Conservation (phyloP, 2,329 filamentous ascomycete genomes). For the Penicillium oxalicum region DNA sequence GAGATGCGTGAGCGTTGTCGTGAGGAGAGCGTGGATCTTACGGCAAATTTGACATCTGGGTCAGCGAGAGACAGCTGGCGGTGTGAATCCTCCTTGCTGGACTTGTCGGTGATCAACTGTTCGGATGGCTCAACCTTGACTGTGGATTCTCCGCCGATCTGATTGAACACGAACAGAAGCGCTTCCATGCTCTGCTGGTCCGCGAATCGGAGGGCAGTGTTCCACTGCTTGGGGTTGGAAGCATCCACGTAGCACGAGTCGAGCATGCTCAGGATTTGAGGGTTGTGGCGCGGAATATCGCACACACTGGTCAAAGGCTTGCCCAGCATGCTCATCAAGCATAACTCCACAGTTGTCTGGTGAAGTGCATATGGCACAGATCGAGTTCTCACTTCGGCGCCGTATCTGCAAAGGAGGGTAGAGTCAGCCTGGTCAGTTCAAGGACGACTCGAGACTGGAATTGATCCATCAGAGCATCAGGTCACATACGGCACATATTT, state of each 20-base stretch:
- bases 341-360: slow-evolving; percentile 52
- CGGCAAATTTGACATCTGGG: slow-evolving; percentile 63
- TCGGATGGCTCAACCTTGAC: slow-evolving; percentile 13
- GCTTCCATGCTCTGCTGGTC: slow-evolving; percentile 25
- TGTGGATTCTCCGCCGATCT: slow-evolving; percentile 24
- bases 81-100: slow-evolving; percentile 15
- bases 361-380: slow-evolving; percentile 39
- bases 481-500: slow-evolving; percentile 39
- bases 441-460: neutral
- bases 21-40: slow-evolving; percentile 42
- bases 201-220: slow-evolving; percentile 28
- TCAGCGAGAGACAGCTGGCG: slow-evolving; percentile 50
- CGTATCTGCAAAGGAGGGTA: slow-evolving; percentile 12
- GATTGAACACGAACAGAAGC: slow-evolving; percentile 33
- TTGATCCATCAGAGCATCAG: neutral
- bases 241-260: slow-evolving; percentile 28
- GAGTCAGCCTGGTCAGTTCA: neutral
- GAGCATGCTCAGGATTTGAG: slow-evolving; percentile 28
- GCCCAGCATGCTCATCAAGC: slow-evolving; percentile 43
- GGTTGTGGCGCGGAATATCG: slow-evolving; percentile 27
- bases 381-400: slow-evolving; percentile 4
- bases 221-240: slow-evolving; percentile 18
- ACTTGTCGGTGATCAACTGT: slow-evolving; percentile 21
- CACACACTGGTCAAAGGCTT: slow-evolving; percentile 33
- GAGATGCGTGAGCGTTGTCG: too few relatives aligned